Percentiles rank a stretch among this genome's conserved stretches.
phyloP scores from a whole-genome alignment of 495 filamentous ascomycete species.

The Hypoxylon perforatum region DNA sequence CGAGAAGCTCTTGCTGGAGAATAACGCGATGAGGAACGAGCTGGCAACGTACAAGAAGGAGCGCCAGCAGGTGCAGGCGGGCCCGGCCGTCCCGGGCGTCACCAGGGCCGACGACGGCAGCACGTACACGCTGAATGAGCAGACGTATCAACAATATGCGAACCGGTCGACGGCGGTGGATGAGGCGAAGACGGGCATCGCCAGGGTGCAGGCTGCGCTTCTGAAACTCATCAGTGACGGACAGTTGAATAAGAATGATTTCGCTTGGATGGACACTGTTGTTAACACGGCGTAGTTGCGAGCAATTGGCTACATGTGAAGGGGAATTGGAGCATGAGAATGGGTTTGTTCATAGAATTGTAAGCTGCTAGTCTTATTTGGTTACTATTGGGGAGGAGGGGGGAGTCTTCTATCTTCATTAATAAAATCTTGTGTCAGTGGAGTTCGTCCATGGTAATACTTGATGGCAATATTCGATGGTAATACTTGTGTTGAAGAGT shows the following conservation, averaged over 20 bases:
- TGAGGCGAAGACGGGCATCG: slow-evolving; percentile 12
- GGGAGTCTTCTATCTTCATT: too few relatives aligned
- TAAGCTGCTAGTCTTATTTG: too few relatives aligned
- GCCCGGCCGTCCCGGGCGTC: neutral
- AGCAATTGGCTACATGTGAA: neutral
- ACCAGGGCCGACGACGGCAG: neutral
- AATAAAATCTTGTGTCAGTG: neutral
- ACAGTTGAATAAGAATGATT: slow-evolving; percentile 6
- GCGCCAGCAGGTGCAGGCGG: neutral
- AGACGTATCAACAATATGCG: slow-evolving; percentile 1
- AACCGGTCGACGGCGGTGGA: slow-evolving; percentile 8
- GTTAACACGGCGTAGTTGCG: slow-evolving; percentile 1
- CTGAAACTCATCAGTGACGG: slow-evolving; percentile 52
- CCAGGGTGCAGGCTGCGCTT: slow-evolving; percentile 48
- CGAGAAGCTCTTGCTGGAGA: too few relatives aligned
- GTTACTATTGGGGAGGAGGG: too few relatives aligned
- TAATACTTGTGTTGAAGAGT: slow-evolving; percentile 16
- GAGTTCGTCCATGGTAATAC: slow-evolving; percentile 6
- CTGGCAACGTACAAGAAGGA: slow-evolving; percentile 11
- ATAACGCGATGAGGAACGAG: neutral
- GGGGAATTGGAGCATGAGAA: neutral
- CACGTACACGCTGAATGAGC: neutral
- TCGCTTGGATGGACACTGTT: slow-evolving; percentile 22
- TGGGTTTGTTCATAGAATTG: neutral
- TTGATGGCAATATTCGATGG: slow-evolving; percentile 11